Evolutionary conservation across 176 grass and related monocot species (phyloP).

Genomic region (Urochloa ruziziensis): DNA sequence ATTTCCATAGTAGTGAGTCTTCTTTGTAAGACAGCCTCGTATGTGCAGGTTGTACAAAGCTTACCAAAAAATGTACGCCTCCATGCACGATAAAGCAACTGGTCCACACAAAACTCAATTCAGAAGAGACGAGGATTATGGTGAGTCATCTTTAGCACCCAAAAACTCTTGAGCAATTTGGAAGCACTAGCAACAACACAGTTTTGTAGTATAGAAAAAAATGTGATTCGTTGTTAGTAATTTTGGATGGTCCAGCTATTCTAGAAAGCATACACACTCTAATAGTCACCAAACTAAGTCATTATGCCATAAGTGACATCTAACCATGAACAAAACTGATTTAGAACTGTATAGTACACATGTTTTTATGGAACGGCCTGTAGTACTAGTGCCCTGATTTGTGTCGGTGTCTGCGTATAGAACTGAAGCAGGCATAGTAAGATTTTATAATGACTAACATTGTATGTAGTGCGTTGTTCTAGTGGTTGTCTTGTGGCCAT

Average conservation of each 20-base stretch:
- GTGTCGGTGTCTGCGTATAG: conserved; percentile 8
- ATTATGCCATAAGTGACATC: too few relatives aligned
- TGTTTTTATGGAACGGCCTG: too few relatives aligned
- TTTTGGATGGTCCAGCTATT: background rate
- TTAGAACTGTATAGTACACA: background rate
- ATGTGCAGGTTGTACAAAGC: conserved; percentile 82
- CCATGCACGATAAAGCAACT: conserved; percentile 88
- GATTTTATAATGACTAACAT: background rate
- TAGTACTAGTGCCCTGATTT: background rate
- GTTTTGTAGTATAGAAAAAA: background rate
- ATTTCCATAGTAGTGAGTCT: background rate
- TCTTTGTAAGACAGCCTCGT: conserved; percentile 16
- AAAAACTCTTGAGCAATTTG: background rate
- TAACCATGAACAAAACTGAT: background rate
- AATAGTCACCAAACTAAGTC: too few relatives aligned
- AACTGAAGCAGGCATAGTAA: background rate
- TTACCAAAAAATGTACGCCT: conserved; percentile 84
- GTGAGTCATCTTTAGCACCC: conserved; percentile 39
- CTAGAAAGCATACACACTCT: conserved; percentile 4
- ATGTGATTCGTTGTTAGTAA: background rate
- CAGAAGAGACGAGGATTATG: conserved; percentile 80
- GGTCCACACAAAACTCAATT: conserved; percentile 97
- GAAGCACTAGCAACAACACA: background rate
- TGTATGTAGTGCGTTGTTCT: background rate
- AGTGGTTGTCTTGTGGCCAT: background rate